Evolutionary conservation across 2,329 filamentous ascomycete genomes (phyloP), one percentile per base, ranked within the genome.

Genomic region (Scytalidium lignicola): DNA sequence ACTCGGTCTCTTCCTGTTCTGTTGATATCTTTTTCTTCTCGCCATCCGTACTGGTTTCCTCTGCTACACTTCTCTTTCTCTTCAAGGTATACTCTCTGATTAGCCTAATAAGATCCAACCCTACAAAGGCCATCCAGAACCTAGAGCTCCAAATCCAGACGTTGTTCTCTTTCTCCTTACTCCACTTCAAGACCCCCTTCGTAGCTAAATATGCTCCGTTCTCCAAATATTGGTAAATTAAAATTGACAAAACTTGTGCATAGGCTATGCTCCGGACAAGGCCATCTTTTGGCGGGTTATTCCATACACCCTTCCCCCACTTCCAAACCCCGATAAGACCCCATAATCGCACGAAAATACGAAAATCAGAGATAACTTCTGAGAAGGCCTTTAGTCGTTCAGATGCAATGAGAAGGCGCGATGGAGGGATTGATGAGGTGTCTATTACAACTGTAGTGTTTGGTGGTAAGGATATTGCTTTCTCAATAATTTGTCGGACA

Each of bases 41-140:
- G 57, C n/a, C n/a, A n/a, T n/a, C n/a, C n/a, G n/a, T n/a, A n/a
- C n/a, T n/a, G n/a, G n/a, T n/a, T n/a, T n/a, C n/a, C n/a, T n/a
- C n/a, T n/a, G 68, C 62, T 2, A 57, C 49, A 50, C 51, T 51
- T 23, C 53, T 54, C 12, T 56, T 58, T 47, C 58, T 63, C 32
- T 58, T 56, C 19, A 32, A 23, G 41, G 40, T 52, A 22, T 62
- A 60, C 58, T 71, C 57, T 47, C 58, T 51, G 17, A 53, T 44
- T 52, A 96, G 70, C 54, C 86, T 74, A 44, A 82, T 74, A 53
- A 93, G 77, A 71, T 96, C 90, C 52, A 91, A 71, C 18, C 79
- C 79, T 6, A 95, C 83, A 70, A 90, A 90, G 20, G 78, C 76
- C 48, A 84, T 81, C 90, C 92, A 97, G 54, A 86, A 88, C 41